Evolutionary conservation across 176 grass and related monocot species (phyloP), one percentile per base, ranked within the genome.

Genomic region (Luzula sylvatica): DNA sequence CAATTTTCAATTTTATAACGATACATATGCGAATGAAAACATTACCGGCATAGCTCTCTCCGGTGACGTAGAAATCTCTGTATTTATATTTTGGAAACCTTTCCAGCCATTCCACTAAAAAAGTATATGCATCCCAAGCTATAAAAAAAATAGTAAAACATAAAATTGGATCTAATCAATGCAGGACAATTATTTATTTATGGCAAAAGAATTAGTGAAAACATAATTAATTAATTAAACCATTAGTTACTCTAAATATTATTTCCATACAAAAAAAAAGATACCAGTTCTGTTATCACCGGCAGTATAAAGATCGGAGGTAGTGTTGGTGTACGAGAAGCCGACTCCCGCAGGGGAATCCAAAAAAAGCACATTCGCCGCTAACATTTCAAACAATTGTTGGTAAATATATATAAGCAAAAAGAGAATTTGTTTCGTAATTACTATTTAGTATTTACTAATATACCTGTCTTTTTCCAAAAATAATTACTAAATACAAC

Each of bases 351-450:
- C 88, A 3, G 88, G 88, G 20, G 88, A 74, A 20, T 94, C 88
- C 72, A 94, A 60, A 72, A 94, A 94, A 46, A 94, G 65, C 50
- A 94, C 54, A 72, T 94, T 94, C 0, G 88, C 79, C 83, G 64
- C 88, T 94, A 69, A 38, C 40, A 68, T 46, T 15, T 42, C 66
- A 22, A 2, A 68, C 30, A 42, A 52, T 42, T 54, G 13, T 24
- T 26, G 9, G 18, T 53, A 5, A 68, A 35, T 12, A 52, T 26
- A n/a, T 25, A 15, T 28, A 14, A 6, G 30, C 5, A 35, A 35
- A n/a, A n/a, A n/a, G n/a, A n/a, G n/a, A n/a, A n/a, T n/a, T n/a
- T n/a, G n/a, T n/a, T n/a, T n/a, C n/a, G n/a, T n/a, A n/a, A n/a
- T n/a, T n/a, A n/a, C n/a, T n/a, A n/a, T n/a, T n/a, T n/a, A n/a